Conservation (phyloP, 2,329 filamentous ascomycete genomes). For the Lecanosticta acicola region DNA sequence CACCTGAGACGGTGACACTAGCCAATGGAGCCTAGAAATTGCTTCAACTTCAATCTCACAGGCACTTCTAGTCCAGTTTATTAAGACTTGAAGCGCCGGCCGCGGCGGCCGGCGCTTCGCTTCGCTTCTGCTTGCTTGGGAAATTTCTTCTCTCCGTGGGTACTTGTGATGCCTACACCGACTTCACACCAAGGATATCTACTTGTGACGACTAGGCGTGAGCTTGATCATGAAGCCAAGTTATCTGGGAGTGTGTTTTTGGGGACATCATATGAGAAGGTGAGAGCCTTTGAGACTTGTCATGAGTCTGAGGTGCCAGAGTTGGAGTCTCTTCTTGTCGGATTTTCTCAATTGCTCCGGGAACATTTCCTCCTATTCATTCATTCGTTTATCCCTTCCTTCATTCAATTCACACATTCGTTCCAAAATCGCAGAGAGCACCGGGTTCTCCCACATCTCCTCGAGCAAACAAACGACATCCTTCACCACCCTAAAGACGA, state of each 20-base stretch:
- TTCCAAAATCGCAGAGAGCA: slow-evolving; percentile 2
- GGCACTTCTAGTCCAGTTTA: too few relatives aligned
- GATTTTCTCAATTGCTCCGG: too few relatives aligned
- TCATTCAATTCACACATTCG: background rate
- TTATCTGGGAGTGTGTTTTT: background rate
- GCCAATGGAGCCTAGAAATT: background rate
- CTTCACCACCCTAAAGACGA: slow-evolving; percentile 9
- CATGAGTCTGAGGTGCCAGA: too few relatives aligned
- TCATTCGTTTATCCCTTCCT: too few relatives aligned
- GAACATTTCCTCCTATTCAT: slow-evolving; percentile 14
- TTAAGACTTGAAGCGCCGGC: too few relatives aligned
- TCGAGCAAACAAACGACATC: background rate
- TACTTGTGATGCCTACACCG: background rate
- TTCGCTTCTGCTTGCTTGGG: background rate
- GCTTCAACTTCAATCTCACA: background rate
- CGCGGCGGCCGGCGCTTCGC: background rate
- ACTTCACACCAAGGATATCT: too few relatives aligned
- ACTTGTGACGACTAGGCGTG: background rate
- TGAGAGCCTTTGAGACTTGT: too few relatives aligned
- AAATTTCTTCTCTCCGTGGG: background rate
- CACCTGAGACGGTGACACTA: too few relatives aligned
- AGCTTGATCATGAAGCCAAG: background rate
- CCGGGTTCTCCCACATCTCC: slow-evolving; percentile 7
- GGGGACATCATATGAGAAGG: too few relatives aligned
- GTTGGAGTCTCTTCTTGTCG: too few relatives aligned